phyloP scores from a whole-genome alignment of 306 rosid species.

The Prosopis cineraria region DNA sequence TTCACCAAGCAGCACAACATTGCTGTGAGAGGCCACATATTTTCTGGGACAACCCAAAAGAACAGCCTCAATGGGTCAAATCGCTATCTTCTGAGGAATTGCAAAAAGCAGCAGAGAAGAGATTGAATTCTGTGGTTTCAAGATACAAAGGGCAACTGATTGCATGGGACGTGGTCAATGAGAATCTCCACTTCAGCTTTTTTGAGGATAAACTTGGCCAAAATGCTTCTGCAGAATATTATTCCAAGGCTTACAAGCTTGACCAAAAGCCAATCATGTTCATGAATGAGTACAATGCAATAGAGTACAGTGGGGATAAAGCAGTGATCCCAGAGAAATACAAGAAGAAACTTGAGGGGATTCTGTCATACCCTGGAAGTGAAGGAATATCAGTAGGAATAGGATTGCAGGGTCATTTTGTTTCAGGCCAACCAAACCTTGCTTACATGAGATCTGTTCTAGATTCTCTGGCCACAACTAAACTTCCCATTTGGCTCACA shows the following conservation, averaged over 20 bases:
- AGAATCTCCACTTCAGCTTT: conserved; percentile 71
- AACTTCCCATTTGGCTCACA: conserved; percentile 76
- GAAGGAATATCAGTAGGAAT: conserved; percentile 47
- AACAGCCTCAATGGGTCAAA: conserved; percentile 65
- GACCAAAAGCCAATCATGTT: conserved; percentile 61
- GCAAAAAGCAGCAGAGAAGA: conserved; percentile 43
- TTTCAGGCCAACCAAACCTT: conserved; percentile 51
- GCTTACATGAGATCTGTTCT: conserved; percentile 69
- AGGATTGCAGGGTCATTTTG: conserved; percentile 70
- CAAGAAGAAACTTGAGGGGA: conserved; percentile 45
- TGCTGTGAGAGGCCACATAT: conserved; percentile 69
- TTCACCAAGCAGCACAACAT: conserved; percentile 53
- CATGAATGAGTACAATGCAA: conserved; percentile 73
- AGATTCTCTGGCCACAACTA: conserved; percentile 52
- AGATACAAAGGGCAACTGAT: conserved; percentile 66
- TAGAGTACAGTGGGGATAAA: conserved; percentile 49
- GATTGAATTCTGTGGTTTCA: conserved; percentile 66
- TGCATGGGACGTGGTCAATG: conserved; percentile 86
- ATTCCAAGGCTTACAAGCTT: conserved; percentile 49
- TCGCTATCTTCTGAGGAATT: conserved; percentile 49
- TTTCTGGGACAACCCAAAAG: conserved; percentile 57
- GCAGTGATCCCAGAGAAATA: conserved; percentile 43
- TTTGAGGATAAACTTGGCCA: conserved; percentile 57
- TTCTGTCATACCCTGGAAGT: conserved; percentile 51
- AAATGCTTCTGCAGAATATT: conserved; percentile 59